Percentiles rank a stretch among this genome's conserved stretches.
Conservation (phyloP, 768 basidiomycete species). For the Krasilnikovozyma curviuscula region DNA sequence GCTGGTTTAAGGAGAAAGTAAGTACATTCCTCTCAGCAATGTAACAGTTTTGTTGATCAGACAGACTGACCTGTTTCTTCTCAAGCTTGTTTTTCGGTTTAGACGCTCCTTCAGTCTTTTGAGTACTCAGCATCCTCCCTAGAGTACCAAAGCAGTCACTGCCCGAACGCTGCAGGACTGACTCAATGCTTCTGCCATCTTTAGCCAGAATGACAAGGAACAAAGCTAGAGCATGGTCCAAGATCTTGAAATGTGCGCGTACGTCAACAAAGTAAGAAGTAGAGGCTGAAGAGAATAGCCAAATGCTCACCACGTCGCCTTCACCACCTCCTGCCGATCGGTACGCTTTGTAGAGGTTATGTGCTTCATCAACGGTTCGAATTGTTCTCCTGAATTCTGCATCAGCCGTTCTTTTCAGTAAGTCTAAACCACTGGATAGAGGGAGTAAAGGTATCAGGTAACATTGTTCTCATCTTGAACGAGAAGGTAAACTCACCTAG, state of each 20-base stretch:
- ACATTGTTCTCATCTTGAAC: background rate
- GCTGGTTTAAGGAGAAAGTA: too few relatives aligned
- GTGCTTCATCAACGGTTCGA: conserved; percentile 6
- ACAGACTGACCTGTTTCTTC: too few relatives aligned
- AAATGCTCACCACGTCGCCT: conserved; percentile 3
- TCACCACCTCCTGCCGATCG: background rate
- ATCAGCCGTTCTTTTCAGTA: conserved; percentile 1
- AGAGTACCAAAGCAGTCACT: conserved; percentile 2
- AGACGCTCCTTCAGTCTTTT: too few relatives aligned
- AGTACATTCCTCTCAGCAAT: too few relatives aligned
- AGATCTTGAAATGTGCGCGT: background rate
- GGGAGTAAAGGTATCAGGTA: background rate
- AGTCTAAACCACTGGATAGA: conserved; percentile 4
- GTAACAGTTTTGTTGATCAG: too few relatives aligned
- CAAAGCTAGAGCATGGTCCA: conserved; percentile 5
- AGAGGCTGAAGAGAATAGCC: background rate
- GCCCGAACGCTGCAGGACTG: background rate
- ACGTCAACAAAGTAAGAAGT: too few relatives aligned
- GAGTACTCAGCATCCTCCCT: background rate
- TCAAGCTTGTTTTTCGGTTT: too few relatives aligned
- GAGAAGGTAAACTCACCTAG: background rate
- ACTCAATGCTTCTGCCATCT: background rate
- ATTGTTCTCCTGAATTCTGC: conserved; percentile 2
- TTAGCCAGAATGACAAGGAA: conserved; percentile 6
- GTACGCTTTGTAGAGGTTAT: conserved; percentile 1